Percentiles rank a stretch among this genome's conserved stretches.
These are phyloP conservation scores for Annulohypoxylon stygium DNA, from an alignment of 495 filamentous ascomycete species.

Conservation along the genomic window DNA sequence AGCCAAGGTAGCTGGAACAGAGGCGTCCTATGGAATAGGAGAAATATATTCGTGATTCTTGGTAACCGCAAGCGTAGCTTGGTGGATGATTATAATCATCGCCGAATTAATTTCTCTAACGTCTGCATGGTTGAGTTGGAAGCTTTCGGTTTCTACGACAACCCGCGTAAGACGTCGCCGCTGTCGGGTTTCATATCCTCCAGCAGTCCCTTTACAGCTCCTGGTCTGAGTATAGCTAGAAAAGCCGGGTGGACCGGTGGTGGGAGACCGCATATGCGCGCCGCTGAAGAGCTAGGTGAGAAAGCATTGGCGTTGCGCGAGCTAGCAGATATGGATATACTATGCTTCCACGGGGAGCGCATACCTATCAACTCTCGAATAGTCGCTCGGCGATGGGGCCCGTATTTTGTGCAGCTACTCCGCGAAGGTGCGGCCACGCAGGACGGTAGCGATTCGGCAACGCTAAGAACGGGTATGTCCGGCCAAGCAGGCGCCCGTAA, in stretches of 20 bases:
- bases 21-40: conserved; percentile 89
- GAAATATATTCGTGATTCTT: conserved; percentile 94
- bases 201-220: conserved; percentile 72
- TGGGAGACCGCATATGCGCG: conserved; percentile 73
- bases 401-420: conserved; percentile 92
- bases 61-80: conserved; percentile 92
- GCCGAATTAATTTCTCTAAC: conserved; percentile 96
- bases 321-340: conserved; percentile 96
- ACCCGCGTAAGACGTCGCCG: conserved; percentile 80
- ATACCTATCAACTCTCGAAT: conserved; percentile 94
- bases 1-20: conserved; percentile 97
- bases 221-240: conserved; percentile 67
- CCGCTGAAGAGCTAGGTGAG: conserved; percentile 87
- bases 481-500: conserved; percentile 68
- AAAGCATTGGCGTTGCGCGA: conserved; percentile 82
- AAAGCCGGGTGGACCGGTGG: conserved; percentile 74
- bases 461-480: conserved; percentile 58
- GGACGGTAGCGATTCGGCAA: conserved; percentile 65
- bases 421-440: conserved; percentile 76
- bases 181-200: conserved; percentile 84
- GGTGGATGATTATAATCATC: conserved; percentile 98
- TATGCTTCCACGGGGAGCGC: conserved; percentile 88
- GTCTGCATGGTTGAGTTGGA: conserved; percentile 96
- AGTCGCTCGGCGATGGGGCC: conserved; percentile 89
- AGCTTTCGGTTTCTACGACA: conserved; percentile 96